These are phyloP conservation scores for Ballota nigra DNA, from an alignment of 257 asterid genomes.

Conservation along the genomic window DNA sequence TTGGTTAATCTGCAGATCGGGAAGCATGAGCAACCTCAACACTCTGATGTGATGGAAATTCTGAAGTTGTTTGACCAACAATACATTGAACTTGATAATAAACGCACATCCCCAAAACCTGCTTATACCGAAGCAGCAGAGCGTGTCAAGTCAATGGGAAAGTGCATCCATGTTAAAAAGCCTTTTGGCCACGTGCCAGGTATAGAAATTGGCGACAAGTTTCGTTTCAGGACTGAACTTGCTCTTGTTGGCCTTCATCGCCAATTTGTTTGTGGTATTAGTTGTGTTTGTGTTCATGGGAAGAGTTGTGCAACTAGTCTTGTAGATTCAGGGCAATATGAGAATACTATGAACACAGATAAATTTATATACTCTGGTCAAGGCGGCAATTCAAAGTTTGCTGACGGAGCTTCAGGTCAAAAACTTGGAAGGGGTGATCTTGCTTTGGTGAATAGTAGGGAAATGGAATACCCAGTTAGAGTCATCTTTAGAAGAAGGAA, in stretches of 20 bases:
- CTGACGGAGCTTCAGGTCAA: slow-evolving; percentile 48
- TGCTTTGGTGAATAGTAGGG: slow-evolving; percentile 57
- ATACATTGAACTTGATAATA: slow-evolving; percentile 33
- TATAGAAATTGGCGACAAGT: slow-evolving; percentile 67
- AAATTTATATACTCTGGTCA: slow-evolving; percentile 65
- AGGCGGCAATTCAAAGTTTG: slow-evolving; percentile 47
- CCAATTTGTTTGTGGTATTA: slow-evolving; percentile 52
- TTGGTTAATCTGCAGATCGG: slow-evolving; percentile 25
- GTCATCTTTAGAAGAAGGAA: slow-evolving; percentile 53
- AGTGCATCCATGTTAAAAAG: slow-evolving; percentile 6
- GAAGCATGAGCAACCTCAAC: slow-evolving; percentile 18
- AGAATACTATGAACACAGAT: slow-evolving; percentile 29
- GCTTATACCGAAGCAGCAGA: slow-evolving; percentile 16
- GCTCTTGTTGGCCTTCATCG: slow-evolving; percentile 60
- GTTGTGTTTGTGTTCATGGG: slow-evolving; percentile 33
- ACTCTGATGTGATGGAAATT: slow-evolving; percentile 45
- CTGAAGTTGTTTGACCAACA: slow-evolving; percentile 46
- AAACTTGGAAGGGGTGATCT: slow-evolving; percentile 67
- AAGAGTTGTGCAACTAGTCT: slow-evolving; percentile 54
- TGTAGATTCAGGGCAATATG: slow-evolving; percentile 64
- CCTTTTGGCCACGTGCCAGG: slow-evolving; percentile 64
- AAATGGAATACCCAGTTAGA: slow-evolving; percentile 51
- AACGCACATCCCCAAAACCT: slow-evolving; percentile 20
- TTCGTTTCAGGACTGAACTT: slow-evolving; percentile 64
- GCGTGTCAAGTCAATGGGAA: slow-evolving; percentile 23